Conservation (phyloP, 768 basidiomycete genomes). For the Rhizopogon rudus region DNA sequence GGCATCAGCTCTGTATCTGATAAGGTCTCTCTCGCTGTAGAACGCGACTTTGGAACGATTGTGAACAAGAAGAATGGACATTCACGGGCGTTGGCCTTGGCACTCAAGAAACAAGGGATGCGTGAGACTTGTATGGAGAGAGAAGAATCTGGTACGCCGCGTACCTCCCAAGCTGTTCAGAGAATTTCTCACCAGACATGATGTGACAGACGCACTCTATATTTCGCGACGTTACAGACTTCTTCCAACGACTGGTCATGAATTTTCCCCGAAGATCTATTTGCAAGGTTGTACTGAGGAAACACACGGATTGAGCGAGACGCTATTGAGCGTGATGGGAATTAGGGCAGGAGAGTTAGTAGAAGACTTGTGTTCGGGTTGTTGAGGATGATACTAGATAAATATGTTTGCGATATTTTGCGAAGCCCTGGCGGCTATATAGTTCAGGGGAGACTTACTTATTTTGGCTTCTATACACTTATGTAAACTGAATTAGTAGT, state of each 20-base stretch:
- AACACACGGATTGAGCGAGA: constrained; percentile 38
- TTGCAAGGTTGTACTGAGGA: constrained; percentile 33
- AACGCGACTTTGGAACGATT: neutral
- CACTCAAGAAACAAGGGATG: neutral
- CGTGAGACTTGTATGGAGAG: neutral
- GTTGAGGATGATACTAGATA: neutral
- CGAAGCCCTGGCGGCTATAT: too few relatives aligned
- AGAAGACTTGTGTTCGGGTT: constrained; percentile 25
- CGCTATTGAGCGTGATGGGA: constrained; percentile 41
- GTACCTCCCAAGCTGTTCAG: constrained; percentile 13
- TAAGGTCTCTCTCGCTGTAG: constrained; percentile 7
- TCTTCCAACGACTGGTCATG: constrained; percentile 17
- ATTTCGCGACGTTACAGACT: constrained; percentile 41
- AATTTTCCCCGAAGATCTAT: constrained; percentile 21
- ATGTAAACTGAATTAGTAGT: too few relatives aligned
- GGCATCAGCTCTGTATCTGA: constrained; percentile 20
- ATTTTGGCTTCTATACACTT: too few relatives aligned
- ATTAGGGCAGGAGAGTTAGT: constrained; percentile 43
- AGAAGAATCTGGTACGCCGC: constrained; percentile 8
- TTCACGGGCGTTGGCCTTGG: neutral
- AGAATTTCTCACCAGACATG: constrained; percentile 13
- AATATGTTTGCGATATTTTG: too few relatives aligned
- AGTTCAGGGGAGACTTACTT: too few relatives aligned
- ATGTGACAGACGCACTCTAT: constrained; percentile 11
- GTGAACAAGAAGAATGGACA: neutral